Conservation (phyloP, 768 basidiomycete species). For the Dioszegia hungarica region DNA sequence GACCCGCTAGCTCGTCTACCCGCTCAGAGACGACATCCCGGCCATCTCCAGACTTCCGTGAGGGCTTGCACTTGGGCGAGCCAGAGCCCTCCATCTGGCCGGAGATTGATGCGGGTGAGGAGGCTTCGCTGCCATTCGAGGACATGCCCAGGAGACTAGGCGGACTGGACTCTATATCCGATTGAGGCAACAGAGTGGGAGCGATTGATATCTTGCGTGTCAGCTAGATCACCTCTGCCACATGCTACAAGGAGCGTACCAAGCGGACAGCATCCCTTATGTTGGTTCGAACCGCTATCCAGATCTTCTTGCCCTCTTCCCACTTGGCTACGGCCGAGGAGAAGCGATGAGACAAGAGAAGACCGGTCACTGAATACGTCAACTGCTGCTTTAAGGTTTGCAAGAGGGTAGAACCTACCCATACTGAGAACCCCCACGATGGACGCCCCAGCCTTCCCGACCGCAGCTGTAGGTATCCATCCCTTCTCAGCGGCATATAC, state of each 20-base stretch:
- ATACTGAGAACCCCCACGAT: constrained; percentile 42
- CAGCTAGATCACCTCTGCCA: neutral
- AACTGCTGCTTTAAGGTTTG: neutral
- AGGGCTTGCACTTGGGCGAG: neutral
- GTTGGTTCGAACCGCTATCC: constrained; percentile 34
- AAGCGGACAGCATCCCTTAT: constrained; percentile 42
- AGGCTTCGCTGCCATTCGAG: neutral
- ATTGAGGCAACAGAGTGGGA: neutral
- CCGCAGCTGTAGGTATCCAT: constrained; percentile 16
- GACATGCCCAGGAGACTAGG: neutral
- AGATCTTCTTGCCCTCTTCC: constrained; percentile 46
- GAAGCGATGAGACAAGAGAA: constrained; percentile 43
- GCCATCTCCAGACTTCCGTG: neutral
- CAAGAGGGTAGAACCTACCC: constrained; percentile 27
- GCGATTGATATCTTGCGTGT: neutral
- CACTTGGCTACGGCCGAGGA: constrained; percentile 42
- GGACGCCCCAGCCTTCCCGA: constrained; percentile 33
- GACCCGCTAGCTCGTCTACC: constrained; percentile 36
- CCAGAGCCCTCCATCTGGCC: neutral
- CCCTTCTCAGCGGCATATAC: constrained; percentile 18
- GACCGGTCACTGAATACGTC: constrained; percentile 36
- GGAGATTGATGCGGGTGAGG: neutral
- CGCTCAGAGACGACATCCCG: constrained; percentile 14
- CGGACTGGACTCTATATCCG: neutral
- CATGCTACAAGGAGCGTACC: constrained; percentile 20